Base-by-base conservation (phyloP, 495 filamentous ascomycete species). In the Annulohypoxylon moriforme region DNA sequence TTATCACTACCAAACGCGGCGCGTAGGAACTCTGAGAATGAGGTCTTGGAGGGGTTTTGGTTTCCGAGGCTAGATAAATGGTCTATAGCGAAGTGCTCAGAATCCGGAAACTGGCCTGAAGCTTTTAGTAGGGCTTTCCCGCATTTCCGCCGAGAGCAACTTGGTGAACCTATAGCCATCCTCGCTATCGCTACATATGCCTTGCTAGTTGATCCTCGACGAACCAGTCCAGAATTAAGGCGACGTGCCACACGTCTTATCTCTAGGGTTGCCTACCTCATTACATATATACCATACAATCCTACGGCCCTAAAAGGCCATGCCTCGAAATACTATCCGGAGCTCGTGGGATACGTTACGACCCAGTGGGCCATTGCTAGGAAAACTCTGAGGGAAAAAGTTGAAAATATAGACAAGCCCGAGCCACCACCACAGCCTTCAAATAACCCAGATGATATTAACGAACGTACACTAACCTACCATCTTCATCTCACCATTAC, bases 171-270 rank as follows among this genome's bases (percentile, higher is more conserved):
- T n/a, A 61, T 58, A 11, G 58, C 75, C 22, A 46, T 71, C 16
- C 36, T 77, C 18, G 83, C 82, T 6, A 79, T 84, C 53, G 80
- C 79, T 18, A 85, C 83, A 0, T 83, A 81, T 66, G 70, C 67
- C 16, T 56, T 86, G 55, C 68, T 86, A 6, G 76, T 77, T 22
- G 78, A 83, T 42, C 62, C 67, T 9, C 56, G 71, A 59, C 77
- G 70, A 53, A 71, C 64, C 31, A 73, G 64, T 7, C 16, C 46
- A 10, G 36, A 27, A 7, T 38, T 67, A 8, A 61, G 67, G 56
- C 57, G 25, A 50, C 62, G 66, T 34, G 76, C 72, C 22, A 33
- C 69, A 11, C 67, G 67, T 1, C 76, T 81, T 36, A 63, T 79
- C 18, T 49, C 64, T 27, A 70, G 64, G 25, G 42, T 81, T 29